Base-by-base conservation (phyloP, 2,329 filamentous ascomycete species). In the Arthrinium phaeospermum region DNA sequence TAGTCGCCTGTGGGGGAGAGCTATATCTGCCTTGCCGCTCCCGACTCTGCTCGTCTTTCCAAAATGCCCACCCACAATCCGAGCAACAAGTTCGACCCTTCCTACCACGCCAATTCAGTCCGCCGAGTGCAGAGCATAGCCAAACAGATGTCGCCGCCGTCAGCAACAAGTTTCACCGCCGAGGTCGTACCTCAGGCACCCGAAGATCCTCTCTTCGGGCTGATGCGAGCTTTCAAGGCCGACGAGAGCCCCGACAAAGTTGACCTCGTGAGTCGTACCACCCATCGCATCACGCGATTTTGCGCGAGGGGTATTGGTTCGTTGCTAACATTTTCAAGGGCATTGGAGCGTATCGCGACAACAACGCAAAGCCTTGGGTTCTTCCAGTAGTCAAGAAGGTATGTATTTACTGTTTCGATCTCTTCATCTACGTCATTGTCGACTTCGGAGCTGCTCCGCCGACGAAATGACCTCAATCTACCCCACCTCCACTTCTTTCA, bases 301-400 rank as follows among this genome's bases (percentile, higher is more conserved):
- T n/a, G 69, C 41, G 47, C 64, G 41, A 57, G 53, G 53, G 19
- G 27, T 30, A 57, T 64, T 22, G 49, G 57, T 61, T 57, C 27
- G 69, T 71, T 73, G 75, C 64, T 77, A 68, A 61, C 53, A 57
- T 61, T 4, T 53, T 67, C 30, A 44, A 90, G 89, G 90, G 90
- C 72, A 91, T 98, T 85, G 96, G 96, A 78, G 96, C 96, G 73
- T 99, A 99, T 85, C 90, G 96, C 81, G 96, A 98, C 80, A 89
- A 98, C 85, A 93, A 95, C 81, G 96, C 95, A 74, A 98, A 98
- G 87, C 96, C 96, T 3, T 99, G 96, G 96, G 91, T 99, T 74
- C 85, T 99, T 75, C 96, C 96, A 27, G 96, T 98, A 2, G 96
- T 98, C 74, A 97, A 94, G 86, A 97, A 97, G 93, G 96, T 97